phyloP scores from a whole-genome alignment of 306 rosid species.

The Sindora glabra region DNA sequence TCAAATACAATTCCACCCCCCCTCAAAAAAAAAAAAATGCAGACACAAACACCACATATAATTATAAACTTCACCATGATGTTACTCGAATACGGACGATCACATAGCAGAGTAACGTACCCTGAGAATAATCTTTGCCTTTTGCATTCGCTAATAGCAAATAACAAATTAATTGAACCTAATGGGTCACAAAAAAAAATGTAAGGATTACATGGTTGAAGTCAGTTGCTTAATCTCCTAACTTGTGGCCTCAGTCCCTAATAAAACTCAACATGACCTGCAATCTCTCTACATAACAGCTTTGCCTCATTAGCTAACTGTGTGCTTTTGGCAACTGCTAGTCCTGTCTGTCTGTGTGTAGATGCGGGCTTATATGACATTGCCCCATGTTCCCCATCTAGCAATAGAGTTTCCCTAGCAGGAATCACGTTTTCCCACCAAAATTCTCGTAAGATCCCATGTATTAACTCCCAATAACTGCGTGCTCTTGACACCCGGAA shows the following conservation, averaged over 20 bases:
- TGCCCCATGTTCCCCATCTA: slow-evolving; percentile 54
- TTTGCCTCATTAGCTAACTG: slow-evolving; percentile 68
- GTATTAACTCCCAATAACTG: slow-evolving; percentile 68
- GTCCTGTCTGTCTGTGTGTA: slow-evolving; percentile 70
- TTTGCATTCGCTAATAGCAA: too few relatives aligned
- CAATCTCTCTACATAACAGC: slow-evolving; percentile 69
- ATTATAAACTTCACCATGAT: too few relatives aligned
- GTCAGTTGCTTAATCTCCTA: slow-evolving; percentile 7
- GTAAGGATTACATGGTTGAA: slow-evolving; percentile 4
- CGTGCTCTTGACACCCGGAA: slow-evolving; percentile 65
- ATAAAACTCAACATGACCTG: slow-evolving; percentile 70
- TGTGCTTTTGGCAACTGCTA: slow-evolving; percentile 59
- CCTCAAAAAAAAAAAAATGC: too few relatives aligned
- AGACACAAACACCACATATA: too few relatives aligned
- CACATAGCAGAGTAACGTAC: too few relatives aligned
- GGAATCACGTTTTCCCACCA: slow-evolving; percentile 99
- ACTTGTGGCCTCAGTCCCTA: slow-evolving; percentile 18
- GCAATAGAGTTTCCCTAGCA: slow-evolving; percentile 56
- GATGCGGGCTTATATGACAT: slow-evolving; percentile 50
- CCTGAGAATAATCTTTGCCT: too few relatives aligned
- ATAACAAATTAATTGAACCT: neutral
- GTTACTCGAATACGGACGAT: too few relatives aligned
- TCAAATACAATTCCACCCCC: too few relatives aligned
- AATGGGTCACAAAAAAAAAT: neutral
- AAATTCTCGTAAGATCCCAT: slow-evolving; percentile 64